Evolutionary conservation across 805 yeast species (phyloP), one percentile per base, ranked within the genome.

Genomic region (Ogataea methanolica): DNA sequence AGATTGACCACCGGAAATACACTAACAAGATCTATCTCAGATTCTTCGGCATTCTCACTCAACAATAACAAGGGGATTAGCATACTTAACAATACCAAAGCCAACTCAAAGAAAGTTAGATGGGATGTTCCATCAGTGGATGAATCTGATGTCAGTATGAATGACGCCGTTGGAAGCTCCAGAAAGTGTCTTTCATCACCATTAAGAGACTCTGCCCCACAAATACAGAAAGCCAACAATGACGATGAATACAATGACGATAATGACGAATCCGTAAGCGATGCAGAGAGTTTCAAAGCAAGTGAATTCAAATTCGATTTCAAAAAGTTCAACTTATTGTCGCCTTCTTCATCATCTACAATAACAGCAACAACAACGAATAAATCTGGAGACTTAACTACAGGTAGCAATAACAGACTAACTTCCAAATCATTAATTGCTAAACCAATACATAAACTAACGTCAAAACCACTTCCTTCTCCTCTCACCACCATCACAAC

Each of bases 71-170:
- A 64, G 48, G 31, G 31, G 31, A 26, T 26, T 26, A 26, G 11
- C 31, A 5, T 26, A 26, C 31, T 26, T 9, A 9, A 26, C 31
- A 26, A 26, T 11, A 26, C 2, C 31, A 26, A 26, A 26, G 9
- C 31, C 1, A 26, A 26, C 54, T 56, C 60, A 12, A 74, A 74
- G 45, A 74, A 69, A 48, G 80, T 76, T 1, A 67, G 79, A 51
- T 75, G 79, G 76, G 71, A 71, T 48, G 68, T 69, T 12, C 73
- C 23, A 33, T 43, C 51, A 29, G 47, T 47, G 3, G 53, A 45
- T 11, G 53, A 53, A n/a, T 50, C 56, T 2, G 61, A 58, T 41
- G 46, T 55, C 8, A 52, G 49, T 37, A 53, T 51, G 59, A 47
- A 44, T 26, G 58, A 55, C 12, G 46, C 44, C 33, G 33, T 11